Evolutionary conservation across 108 stramenopile species (phyloP).

Genomic region (Nitzschia putrida): DNA sequence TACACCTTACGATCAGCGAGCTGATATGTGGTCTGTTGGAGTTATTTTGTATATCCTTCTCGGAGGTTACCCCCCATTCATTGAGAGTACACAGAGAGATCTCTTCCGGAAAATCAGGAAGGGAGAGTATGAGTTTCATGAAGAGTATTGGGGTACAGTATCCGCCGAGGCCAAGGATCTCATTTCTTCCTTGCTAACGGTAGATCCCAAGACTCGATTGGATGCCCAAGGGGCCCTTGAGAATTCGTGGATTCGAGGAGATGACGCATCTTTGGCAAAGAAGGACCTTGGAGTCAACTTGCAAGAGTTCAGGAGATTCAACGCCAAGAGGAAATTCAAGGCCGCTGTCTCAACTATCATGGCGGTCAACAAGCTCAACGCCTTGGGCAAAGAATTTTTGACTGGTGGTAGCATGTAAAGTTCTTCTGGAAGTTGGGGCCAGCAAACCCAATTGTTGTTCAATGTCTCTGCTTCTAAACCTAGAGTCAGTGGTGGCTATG

Average conservation of each 20-base stretch:
- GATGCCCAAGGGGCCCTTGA: slow-evolving; percentile 69
- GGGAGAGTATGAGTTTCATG: slow-evolving; percentile 85
- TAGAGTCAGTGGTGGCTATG: no score
- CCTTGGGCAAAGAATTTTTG: slow-evolving; percentile 30
- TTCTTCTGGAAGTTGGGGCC: no score
- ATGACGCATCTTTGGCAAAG: slow-evolving; percentile 60
- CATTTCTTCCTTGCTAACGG: slow-evolving; percentile 69
- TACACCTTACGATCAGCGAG: slow-evolving; percentile 84
- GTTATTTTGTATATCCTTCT: slow-evolving; percentile 96
- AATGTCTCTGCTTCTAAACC: no score
- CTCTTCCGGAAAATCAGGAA: slow-evolving; percentile 79
- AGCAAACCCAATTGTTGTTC: no score
- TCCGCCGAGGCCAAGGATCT: slow-evolving; percentile 86
- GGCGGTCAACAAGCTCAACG: slow-evolving; percentile 57
- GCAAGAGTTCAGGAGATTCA: slow-evolving; percentile 70
- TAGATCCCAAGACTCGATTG: slow-evolving; percentile 63
- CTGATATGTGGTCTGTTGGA: slow-evolving; percentile 97
- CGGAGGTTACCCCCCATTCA: slow-evolving; percentile 92
- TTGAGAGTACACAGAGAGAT: slow-evolving; percentile 79
- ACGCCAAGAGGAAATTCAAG: slow-evolving; percentile 86
- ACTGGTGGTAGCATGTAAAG: neutral
- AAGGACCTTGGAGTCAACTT: slow-evolving; percentile 69
- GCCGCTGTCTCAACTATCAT: slow-evolving; percentile 77
- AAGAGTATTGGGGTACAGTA: slow-evolving; percentile 84
- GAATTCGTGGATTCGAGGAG: slow-evolving; percentile 79